Evolutionary conservation across 306 rosid species (phyloP).

Genomic region (Luffa aegyptiaca): DNA sequence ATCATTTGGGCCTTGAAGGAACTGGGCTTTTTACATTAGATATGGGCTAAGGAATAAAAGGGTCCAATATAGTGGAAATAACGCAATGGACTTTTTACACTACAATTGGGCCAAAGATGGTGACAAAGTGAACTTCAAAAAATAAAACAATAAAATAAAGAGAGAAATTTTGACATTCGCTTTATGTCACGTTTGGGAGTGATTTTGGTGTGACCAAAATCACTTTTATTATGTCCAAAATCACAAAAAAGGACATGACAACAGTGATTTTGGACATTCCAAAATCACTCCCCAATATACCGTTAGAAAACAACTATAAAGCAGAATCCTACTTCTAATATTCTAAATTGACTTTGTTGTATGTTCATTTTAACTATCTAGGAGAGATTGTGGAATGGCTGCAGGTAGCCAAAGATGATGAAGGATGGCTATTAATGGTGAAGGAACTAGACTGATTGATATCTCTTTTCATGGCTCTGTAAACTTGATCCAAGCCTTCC

Average conservation of each 20-base stretch:
- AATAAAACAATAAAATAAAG: too few species aligned
- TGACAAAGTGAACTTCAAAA: too few species aligned
- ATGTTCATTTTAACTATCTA: slow-evolving; percentile 32
- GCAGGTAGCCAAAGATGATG: slow-evolving; percentile 74
- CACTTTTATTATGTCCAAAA: too few species aligned
- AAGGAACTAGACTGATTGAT: slow-evolving; percentile 65
- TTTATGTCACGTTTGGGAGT: too few species aligned
- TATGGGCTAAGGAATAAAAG: background rate
- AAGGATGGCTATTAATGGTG: slow-evolving; percentile 61
- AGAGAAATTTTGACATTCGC: too few species aligned
- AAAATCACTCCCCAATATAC: too few species aligned
- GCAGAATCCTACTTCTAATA: background rate
- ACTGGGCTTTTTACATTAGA: background rate
- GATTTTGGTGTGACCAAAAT: too few species aligned
- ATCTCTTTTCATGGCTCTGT: slow-evolving; percentile 84
- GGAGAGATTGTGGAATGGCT: slow-evolving; percentile 90
- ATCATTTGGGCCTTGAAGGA: background rate
- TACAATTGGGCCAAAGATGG: too few species aligned
- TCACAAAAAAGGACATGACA: too few species aligned
- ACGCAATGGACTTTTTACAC: too few species aligned
- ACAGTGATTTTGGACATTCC: too few species aligned
- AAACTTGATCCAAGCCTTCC: slow-evolving; percentile 75
- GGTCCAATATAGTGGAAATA: background rate
- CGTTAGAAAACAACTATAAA: background rate
- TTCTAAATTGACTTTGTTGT: background rate